Conservation (phyloP, 805 yeast species). For the Wickerhamiella kurtzmanii region DNA sequence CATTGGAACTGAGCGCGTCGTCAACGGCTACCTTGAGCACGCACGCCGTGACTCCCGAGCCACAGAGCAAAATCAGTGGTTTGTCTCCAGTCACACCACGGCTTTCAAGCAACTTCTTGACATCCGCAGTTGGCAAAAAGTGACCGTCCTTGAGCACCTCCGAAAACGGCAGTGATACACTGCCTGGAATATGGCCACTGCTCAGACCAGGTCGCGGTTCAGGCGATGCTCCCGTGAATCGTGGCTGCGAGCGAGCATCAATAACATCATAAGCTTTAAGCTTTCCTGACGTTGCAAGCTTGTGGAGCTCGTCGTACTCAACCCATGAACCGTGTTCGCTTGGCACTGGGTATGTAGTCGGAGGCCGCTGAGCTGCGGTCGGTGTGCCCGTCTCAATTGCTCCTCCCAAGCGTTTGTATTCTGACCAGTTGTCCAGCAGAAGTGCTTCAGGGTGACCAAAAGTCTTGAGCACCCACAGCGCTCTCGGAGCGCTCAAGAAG, state of each 20-base stretch:
- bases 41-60: slow-evolving; percentile 93
- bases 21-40: slow-evolving; percentile 66
- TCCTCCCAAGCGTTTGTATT: slow-evolving; percentile 35
- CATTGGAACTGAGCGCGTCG: slow-evolving; percentile 31
- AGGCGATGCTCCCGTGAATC: slow-evolving; percentile 68
- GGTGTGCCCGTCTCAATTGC: slow-evolving; percentile 32
- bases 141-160: slow-evolving; percentile 37
- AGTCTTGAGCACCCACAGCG: slow-evolving; percentile 75
- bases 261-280: slow-evolving; percentile 36
- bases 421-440: slow-evolving; percentile 55
- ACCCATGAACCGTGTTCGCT: slow-evolving; percentile 23
- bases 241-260: slow-evolving; percentile 67
- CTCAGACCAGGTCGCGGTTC: slow-evolving; percentile 84
- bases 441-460: slow-evolving; percentile 64
- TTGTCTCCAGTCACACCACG: slow-evolving; percentile 31
- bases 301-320: slow-evolving; percentile 50
- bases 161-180: slow-evolving; percentile 62
- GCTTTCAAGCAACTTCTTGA: slow-evolving; percentile 36
- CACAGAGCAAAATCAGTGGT: slow-evolving; percentile 80
- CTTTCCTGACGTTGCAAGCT: slow-evolving; percentile 38
- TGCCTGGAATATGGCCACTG: slow-evolving; percentile 81
- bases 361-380: slow-evolving; percentile 10
- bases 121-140: slow-evolving; percentile 36
- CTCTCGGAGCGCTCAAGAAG: slow-evolving; percentile 78
- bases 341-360: slow-evolving; percentile 18